A percentile compares a stretch with the other conserved stretches of the same genome.
Evolutionary conservation across 129 eudicot species (phyloP).

Genomic region (Artemisia tridentata): DNA sequence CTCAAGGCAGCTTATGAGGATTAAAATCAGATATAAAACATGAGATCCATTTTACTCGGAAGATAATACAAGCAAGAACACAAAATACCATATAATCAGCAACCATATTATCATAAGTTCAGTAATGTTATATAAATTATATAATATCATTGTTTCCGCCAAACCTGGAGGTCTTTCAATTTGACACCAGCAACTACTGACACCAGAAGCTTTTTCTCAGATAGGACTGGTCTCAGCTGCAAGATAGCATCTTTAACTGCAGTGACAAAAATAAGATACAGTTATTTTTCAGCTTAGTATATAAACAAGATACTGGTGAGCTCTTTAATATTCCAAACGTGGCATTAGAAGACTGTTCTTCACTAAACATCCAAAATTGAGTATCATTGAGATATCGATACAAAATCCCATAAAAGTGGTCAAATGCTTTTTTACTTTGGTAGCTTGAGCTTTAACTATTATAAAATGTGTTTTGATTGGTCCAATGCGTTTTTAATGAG

Average conservation of each 20-base stretch:
- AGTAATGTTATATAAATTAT: neutral
- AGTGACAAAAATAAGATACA: conserved; percentile 19
- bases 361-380: neutral
- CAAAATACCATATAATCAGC: conserved; percentile 6
- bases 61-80: neutral
- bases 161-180: conserved; percentile 89
- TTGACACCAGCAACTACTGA: conserved; percentile 95
- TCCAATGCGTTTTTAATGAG: neutral
- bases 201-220: conserved; percentile 84
- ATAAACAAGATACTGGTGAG: neutral
- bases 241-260: conserved; percentile 77
- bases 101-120: conserved; percentile 7
- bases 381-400: neutral
- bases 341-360: neutral
- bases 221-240: conserved; percentile 67
- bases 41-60: conserved; percentile 1
- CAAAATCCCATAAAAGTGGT: neutral
- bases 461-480: neutral
- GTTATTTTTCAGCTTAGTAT: neutral
- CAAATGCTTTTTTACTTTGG: neutral
- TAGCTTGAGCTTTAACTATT: too few relatives aligned
- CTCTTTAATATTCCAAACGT: neutral
- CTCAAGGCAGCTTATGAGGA: neutral
- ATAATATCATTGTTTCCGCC: neutral
- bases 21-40: neutral